Evolutionary conservation across 1,139 yeast genomes (phyloP).

Genomic region (Lodderomyces oxycetoniae): DNA sequence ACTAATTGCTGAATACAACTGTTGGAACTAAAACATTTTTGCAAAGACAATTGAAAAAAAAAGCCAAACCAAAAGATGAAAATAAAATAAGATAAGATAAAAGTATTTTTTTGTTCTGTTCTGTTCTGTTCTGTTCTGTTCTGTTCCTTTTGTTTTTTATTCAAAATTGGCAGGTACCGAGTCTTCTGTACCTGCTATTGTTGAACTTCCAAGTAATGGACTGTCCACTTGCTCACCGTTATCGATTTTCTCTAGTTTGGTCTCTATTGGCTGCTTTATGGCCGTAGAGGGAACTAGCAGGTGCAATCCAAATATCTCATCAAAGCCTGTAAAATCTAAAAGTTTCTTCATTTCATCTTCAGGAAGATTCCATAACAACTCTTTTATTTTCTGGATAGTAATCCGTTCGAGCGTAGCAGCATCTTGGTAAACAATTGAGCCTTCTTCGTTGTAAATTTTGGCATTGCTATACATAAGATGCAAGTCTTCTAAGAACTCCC

Average conservation of each 20-base stretch:
- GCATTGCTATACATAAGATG: constrained; percentile 82
- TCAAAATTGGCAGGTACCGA: constrained; percentile 17
- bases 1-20: too few species aligned
- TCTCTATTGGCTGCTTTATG: constrained; percentile 24
- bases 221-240: constrained; percentile 21
- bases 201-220: constrained; percentile 17
- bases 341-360: constrained; percentile 27
- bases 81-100: too few species aligned
- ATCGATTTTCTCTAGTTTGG: constrained; percentile 19
- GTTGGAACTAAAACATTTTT: too few species aligned
- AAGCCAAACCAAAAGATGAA: too few species aligned
- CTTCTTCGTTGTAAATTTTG: constrained; percentile 82
- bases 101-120: too few species aligned
- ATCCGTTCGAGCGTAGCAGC: constrained; percentile 61
- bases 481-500: constrained; percentile 66
- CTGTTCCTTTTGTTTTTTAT: constrained; percentile 3
- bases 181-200: constrained; percentile 16
- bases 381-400: constrained; percentile 32
- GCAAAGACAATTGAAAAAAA: too few species aligned
- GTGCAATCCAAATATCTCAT: constrained; percentile 27
- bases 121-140: not conserved
- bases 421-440: constrained; percentile 75
- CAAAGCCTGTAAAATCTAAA: constrained; percentile 49
- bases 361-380: constrained; percentile 20
- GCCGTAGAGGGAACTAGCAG: constrained; percentile 29